Evolutionary conservation across 768 basidiomycete genomes (phyloP), one percentile per base, ranked within the genome.

Genomic region (Boletus reticulatus): DNA sequence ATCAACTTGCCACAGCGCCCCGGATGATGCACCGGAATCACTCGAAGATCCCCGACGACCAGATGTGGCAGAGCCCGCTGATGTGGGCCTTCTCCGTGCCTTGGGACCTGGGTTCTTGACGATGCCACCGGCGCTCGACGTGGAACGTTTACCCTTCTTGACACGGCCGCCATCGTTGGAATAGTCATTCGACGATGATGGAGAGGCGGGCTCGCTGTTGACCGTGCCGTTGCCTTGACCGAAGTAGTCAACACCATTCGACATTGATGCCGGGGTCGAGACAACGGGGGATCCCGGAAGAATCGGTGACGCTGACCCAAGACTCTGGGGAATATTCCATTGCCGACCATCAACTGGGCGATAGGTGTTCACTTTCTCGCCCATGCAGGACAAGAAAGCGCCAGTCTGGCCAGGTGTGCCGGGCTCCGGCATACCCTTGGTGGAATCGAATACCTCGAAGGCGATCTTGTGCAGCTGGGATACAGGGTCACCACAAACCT

Each of bases 381-480:
- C 91, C 86, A 92, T 88, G 74, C 93, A 94, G 10, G 89, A 90
- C 59, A 94, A 71, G 80, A 92, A 95, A 9, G 90, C 84, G 41
- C 92, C 91, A 8, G 84, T 87, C 36, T 78, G 69, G 19, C 92
- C 92, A 1, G 89, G 88, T 1, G 87, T 87, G 27, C 90, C 90
- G 12, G 83, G 82, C 51, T 92, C 88, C 4, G 89, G 86, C 70
- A 83, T 77, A 45, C 79, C 79, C 69, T 85, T 88, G 61, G 74
- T 76, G 11, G 80, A 75, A 64, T 93, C 92, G 61, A 84, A 92
- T 16, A 95, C 90, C 74, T 95, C 93, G 60, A 95, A 93, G 1
- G 93, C 93, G 59, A 97, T 88, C 77, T 96, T 97, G 77, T 96
- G 94, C 53, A 97, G 78, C 67, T 98, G 95, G 20, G 93, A 94